Base-by-base conservation (phyloP, 179 eudicot species). In the Beta macrorhiza region DNA sequence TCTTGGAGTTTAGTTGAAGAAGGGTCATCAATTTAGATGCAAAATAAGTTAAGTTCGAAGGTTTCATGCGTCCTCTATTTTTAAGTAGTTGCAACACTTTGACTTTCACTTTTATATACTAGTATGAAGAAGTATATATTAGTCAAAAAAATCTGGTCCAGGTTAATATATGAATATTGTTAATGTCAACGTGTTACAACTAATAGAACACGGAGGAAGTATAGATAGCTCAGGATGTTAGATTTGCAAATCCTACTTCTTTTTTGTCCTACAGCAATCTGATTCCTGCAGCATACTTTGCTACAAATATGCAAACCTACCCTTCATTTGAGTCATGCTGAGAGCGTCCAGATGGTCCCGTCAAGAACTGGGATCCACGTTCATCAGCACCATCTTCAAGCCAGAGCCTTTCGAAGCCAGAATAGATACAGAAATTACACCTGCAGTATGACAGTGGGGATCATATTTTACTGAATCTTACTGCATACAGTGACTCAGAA, bases 401-500 rank as follows among this genome's bases (percentile, higher is more conserved):
- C 79, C 78, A 55, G 16, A 51, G 79, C 45, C 72, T 80, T 44
- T 71, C 81, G n/a, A 77, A 68, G 22, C 45, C 78, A 17, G 80
- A 80, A 80, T 72, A 32, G 63, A 42, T 72, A 22, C 67, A 62
- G 20, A 75, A 4, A 57, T 77, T 74, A 19, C 49, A 49, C 67
- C 80, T 79, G 20, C 72, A 79, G 32, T 29, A 29, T 25, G 49
- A 59, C 19, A 32, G 19, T 70, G 55, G 56, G 15, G 58, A 63
- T 77, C 29, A 69, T 13, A 56, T 42, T 49, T 22, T 9, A 57
- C 29, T 71, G 45, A 25, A 29, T 29, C 32, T 29, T 29, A 29
- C 32, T 29, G 32, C 32, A 29, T 29, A 29, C 32, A 11, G 45
- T 37, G 32, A n/a, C 20, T 47, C 51, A 47, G 51, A 47, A 47